These are phyloP conservation scores for Dendrostoma leiphaemia DNA, from an alignment of 2,329 filamentous ascomycete genomes.

Conservation along the genomic window DNA sequence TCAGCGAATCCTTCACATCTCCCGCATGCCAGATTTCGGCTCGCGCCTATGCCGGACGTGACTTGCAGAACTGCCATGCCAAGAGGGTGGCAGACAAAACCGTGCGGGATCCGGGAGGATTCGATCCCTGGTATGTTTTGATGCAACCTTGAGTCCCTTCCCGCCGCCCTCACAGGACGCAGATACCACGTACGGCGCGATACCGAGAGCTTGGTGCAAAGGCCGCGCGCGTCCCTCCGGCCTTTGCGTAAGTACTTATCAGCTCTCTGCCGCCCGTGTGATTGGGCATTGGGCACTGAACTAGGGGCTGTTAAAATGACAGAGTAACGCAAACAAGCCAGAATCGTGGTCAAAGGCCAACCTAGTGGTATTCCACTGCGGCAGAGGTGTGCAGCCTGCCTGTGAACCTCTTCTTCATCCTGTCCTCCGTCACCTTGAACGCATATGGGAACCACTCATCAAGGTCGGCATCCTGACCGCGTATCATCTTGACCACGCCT, in stretches of 20 bases:
- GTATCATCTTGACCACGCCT: slow-evolving; percentile 55
- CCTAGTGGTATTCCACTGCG: not conserved
- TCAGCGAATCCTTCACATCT: not conserved
- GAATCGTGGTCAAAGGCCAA: too few relatives aligned
- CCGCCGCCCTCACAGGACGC: not conserved
- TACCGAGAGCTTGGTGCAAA: too few relatives aligned
- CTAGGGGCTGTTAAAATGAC: too few relatives aligned
- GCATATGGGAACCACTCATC: slow-evolving; percentile 51
- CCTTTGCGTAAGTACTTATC: too few relatives aligned
- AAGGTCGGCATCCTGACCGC: slow-evolving; percentile 29
- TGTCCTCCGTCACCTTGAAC: slow-evolving; percentile 45
- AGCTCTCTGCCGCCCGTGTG: too few relatives aligned
- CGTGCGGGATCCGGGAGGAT: slow-evolving; percentile 9
- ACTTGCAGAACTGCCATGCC: not conserved
- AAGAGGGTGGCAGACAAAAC: not conserved
- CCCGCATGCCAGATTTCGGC: not conserved
- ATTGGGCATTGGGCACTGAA: too few relatives aligned
- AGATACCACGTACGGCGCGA: not conserved
- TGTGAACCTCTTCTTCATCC: slow-evolving; percentile 37
- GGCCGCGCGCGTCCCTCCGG: too few relatives aligned
- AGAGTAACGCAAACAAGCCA: too few relatives aligned
- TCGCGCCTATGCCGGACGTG: slow-evolving; percentile 2
- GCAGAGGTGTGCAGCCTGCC: slow-evolving; percentile 26
- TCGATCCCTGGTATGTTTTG: not conserved
- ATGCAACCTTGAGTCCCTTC: not conserved